These are phyloP conservation scores for Neopestalotiopsis rosae DNA, from an alignment of 2,329 filamentous ascomycete genomes.

Conservation along the genomic window DNA sequence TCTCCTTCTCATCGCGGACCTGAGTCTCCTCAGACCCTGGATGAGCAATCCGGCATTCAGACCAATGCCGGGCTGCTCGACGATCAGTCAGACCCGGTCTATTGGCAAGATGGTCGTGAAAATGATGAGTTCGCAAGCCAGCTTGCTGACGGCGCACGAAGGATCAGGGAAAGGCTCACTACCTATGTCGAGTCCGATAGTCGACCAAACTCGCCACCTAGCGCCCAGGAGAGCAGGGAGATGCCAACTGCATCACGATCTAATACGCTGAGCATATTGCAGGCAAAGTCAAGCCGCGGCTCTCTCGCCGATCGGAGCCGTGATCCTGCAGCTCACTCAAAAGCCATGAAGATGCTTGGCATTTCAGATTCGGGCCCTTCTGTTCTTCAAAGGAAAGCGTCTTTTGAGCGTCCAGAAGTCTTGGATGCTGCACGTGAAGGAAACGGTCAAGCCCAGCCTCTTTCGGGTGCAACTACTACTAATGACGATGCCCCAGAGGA, in stretches of 20 bases:
- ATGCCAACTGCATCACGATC: conserved; percentile 45
- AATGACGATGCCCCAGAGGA: conserved; percentile 26
- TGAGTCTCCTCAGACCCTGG: not conserved
- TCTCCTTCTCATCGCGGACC: conserved; percentile 19
- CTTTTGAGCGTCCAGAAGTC: conserved; percentile 19
- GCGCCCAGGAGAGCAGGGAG: conserved; percentile 35
- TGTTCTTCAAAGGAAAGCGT: conserved; percentile 18
- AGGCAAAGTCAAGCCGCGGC: conserved; percentile 70
- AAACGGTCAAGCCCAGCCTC: not conserved
- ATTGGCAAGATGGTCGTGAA: conserved; percentile 20
- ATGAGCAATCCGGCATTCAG: not conserved
- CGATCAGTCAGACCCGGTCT: not conserved
- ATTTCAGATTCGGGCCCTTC: conserved; percentile 49
- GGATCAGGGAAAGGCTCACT: conserved; percentile 75
- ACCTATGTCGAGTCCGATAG: conserved; percentile 70
- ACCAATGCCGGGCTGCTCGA: not conserved
- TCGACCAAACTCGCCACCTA: conserved; percentile 50
- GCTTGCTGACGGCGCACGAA: conserved; percentile 71
- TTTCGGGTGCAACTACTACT: conserved; percentile 19
- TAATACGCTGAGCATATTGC: conserved; percentile 68
- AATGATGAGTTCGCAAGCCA: conserved; percentile 76
- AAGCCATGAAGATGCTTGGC: conserved; percentile 67
- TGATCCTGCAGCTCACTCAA: conserved; percentile 49
- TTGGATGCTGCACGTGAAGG: conserved; percentile 24
- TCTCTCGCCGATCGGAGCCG: conserved; percentile 59